phyloP scores from a whole-genome alignment of 257 asterid genomes.

The Petrea volubilis region DNA sequence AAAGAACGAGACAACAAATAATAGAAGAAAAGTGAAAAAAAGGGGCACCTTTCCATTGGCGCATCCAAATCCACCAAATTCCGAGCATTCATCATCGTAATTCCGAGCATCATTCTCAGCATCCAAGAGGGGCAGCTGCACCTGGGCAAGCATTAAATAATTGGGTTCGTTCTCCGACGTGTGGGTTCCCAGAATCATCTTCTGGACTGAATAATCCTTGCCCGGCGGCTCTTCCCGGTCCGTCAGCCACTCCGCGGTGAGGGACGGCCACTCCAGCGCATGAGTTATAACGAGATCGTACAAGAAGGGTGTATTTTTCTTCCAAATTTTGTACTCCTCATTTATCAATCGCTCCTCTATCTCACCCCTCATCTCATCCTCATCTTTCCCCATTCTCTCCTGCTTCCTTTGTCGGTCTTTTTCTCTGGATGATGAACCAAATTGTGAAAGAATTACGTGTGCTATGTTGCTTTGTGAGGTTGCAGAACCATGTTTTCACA shows the following conservation, averaged over 20 bases:
- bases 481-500: too few relatives aligned
- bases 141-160: constrained; percentile 73
- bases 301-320: constrained; percentile 67
- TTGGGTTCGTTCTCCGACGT: constrained; percentile 73
- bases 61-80: constrained; percentile 64
- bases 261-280: constrained; percentile 72
- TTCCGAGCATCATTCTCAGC: constrained; percentile 59
- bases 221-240: constrained; percentile 74
- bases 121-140: constrained; percentile 68
- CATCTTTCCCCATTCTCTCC: constrained; percentile 57
- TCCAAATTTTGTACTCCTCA: constrained; percentile 81
- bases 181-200: constrained; percentile 68
- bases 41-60: constrained; percentile 62
- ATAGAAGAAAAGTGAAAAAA: not conserved
- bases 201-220: constrained; percentile 77
- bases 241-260: constrained; percentile 73
- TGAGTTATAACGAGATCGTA: constrained; percentile 72
- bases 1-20: not conserved
- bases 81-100: constrained; percentile 60
- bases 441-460: not conserved
- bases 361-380: constrained; percentile 71
- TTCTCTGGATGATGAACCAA: not conserved
- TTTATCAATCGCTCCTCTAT: constrained; percentile 59
- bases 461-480: too few relatives aligned
- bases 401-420: not conserved